These are phyloP conservation scores for Diaporthe sp. DNA, from an alignment of 2,329 filamentous ascomycete genomes.

Conservation along the genomic window DNA sequence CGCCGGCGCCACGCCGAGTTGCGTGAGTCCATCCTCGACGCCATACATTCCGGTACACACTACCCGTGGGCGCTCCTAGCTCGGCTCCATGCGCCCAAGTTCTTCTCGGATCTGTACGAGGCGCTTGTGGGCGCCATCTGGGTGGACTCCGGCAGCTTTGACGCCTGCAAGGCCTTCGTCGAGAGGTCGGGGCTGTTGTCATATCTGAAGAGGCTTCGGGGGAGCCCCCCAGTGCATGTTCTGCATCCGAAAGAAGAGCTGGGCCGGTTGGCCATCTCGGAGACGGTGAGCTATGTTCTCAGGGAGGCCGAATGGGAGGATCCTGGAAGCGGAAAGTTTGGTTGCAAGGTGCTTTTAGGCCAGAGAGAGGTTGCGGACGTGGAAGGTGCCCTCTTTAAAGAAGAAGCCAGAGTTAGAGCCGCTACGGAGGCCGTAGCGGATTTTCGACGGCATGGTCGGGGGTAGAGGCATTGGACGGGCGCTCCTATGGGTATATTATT, in stretches of 20 bases:
- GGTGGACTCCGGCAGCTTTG: constrained; percentile 79
- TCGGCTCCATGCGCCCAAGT: constrained; percentile 77
- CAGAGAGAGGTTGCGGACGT: constrained; percentile 60
- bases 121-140: constrained; percentile 85
- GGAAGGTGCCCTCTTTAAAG: constrained; percentile 58
- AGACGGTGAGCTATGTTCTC: constrained; percentile 68
- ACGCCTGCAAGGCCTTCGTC: constrained; percentile 71
- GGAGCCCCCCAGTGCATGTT: constrained; percentile 66
- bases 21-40: constrained; percentile 61
- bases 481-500: not conserved
- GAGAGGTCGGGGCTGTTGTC: constrained; percentile 74
- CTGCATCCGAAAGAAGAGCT: constrained; percentile 78
- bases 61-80: constrained; percentile 86
- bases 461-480: no score
- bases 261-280: constrained; percentile 66
- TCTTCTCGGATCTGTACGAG: constrained; percentile 88
- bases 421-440: constrained; percentile 63
- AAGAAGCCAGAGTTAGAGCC: constrained; percentile 69
- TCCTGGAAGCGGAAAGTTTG: constrained; percentile 45
- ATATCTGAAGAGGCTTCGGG: constrained; percentile 73
- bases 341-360: constrained; percentile 65
- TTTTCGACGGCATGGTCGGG: not conserved
- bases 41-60: constrained; percentile 61
- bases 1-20: constrained; percentile 62
- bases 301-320: constrained; percentile 45